These are phyloP conservation scores for Cyclostephanos tholiformis DNA, from an alignment of 108 stramenopile species.

Conservation along the genomic window DNA sequence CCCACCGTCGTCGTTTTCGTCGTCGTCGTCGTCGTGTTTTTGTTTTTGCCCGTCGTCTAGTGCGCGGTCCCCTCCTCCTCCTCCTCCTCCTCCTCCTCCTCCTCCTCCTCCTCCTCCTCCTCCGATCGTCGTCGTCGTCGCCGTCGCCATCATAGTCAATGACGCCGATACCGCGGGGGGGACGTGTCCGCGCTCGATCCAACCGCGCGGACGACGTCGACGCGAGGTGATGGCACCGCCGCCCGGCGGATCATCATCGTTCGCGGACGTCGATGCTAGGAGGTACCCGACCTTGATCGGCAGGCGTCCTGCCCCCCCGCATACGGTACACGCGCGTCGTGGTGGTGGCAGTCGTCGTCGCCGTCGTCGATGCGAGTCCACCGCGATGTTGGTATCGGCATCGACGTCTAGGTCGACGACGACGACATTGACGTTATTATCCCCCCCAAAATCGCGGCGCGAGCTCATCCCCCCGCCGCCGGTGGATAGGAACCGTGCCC, in stretches of 20 bases:
- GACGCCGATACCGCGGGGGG: conserved; percentile 26
- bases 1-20: neutral
- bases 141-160: neutral
- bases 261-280: conserved; percentile 1
- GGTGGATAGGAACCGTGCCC: conserved; percentile 18
- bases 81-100: neutral
- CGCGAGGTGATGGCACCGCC: conserved; percentile 25
- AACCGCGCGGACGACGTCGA: conserved; percentile 16
- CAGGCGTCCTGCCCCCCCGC: conserved; percentile 44
- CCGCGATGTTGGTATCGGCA: too few species aligned
- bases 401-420: too few species aligned
- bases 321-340: conserved; percentile 48
- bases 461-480: neutral
- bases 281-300: conserved; percentile 39
- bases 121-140: neutral
- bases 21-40: neutral
- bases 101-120: neutral
- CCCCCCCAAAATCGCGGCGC: too few species aligned
- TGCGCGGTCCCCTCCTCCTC: too few species aligned
- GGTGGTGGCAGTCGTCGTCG: neutral
- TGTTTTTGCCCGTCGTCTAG: too few species aligned
- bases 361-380: too few species aligned
- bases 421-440: too few species aligned
- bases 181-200: conserved; percentile 39
- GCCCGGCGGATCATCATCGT: too few species aligned